Evolutionary conservation across 2,329 filamentous ascomycete species (phyloP), one percentile per base, ranked within the genome.

Genomic region (Phoma sp.): DNA sequence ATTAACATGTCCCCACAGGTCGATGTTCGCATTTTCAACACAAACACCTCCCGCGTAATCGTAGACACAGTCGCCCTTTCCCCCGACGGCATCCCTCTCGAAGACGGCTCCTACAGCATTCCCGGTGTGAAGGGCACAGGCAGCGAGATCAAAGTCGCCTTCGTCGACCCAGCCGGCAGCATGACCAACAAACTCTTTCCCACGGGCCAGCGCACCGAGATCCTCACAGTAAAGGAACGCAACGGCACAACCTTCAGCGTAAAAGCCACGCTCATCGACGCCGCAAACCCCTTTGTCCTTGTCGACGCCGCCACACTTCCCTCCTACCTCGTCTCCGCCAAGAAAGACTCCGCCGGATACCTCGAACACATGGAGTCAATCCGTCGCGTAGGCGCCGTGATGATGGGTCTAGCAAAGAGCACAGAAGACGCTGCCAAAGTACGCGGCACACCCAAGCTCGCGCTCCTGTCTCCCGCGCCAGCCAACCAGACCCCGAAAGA

Each of bases 31-130:
- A 84, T 90, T 42, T 80, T 82, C 68, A 91, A 91, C 68, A 90
- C 86, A 1, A 91, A 91, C 62, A 90, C 88, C 0, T 66, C 66
- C 72, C 75, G 36, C 88, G 89, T 69, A 69, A 86, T 48, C 82
- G 88, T 59, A 71, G 81, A 49, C 77, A 83, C 9, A 9, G 47
- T 73, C 2, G 78, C 75, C 2, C 87, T 89, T 53, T 76, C 77
- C 0, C 75, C 85, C 1, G 67, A 74, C 0, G 79, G 78, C 10
- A 64, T 62, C 7, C 69, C 68, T 30, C 33, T 60, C 3, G 67
- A 13, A 76, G 74, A 5, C 75, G 86, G 85, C 0, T 78, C 82
- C 11, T 87, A 86, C 61, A 69, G 75, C 2, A 88, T 89, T 59
- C 86, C 87, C 62, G 86, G 86, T 0, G 86, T 89, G 0, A 76